phyloP scores from a whole-genome alignment of 2,329 filamentous ascomycete species.

The Didymella glomerata region DNA sequence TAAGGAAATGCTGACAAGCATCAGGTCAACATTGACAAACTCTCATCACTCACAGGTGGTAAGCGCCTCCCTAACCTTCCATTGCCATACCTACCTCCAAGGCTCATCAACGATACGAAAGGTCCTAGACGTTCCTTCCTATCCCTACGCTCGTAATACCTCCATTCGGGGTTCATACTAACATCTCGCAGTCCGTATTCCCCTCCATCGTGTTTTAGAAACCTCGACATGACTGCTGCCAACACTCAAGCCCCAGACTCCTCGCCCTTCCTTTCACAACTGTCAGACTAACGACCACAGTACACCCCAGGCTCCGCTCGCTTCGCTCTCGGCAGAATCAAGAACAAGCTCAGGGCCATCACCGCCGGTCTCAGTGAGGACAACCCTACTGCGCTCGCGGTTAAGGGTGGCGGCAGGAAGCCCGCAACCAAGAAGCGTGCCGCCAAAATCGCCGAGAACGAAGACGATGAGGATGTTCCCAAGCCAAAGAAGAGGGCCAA shows the following conservation, averaged over 20 bases:
- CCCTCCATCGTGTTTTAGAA: too few species aligned
- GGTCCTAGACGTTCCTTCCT: background rate
- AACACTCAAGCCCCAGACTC: too few species aligned
- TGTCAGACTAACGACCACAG: conserved; percentile 1
- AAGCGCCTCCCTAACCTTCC: background rate
- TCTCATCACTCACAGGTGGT: conserved; percentile 24
- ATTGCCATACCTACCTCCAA: too few species aligned
- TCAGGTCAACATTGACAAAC: conserved; percentile 26
- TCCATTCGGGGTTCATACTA: background rate
- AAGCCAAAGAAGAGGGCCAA: background rate
- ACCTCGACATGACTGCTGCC: too few species aligned
- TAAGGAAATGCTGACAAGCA: background rate
- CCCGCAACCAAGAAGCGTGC: conserved; percentile 1
- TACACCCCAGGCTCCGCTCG: conserved; percentile 39
- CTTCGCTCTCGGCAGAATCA: too few species aligned
- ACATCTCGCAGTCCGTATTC: background rate
- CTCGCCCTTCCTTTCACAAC: too few species aligned
- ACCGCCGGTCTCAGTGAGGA: background rate
- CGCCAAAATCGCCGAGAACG: background rate
- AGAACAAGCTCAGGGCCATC: too few species aligned
- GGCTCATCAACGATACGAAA: too few species aligned
- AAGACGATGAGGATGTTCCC: background rate
- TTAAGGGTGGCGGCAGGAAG: background rate
- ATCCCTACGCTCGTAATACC: background rate
- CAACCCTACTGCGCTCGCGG: background rate